Conservation (phyloP, 139 green algal genomes). For the Micromonas commoda region DNA sequence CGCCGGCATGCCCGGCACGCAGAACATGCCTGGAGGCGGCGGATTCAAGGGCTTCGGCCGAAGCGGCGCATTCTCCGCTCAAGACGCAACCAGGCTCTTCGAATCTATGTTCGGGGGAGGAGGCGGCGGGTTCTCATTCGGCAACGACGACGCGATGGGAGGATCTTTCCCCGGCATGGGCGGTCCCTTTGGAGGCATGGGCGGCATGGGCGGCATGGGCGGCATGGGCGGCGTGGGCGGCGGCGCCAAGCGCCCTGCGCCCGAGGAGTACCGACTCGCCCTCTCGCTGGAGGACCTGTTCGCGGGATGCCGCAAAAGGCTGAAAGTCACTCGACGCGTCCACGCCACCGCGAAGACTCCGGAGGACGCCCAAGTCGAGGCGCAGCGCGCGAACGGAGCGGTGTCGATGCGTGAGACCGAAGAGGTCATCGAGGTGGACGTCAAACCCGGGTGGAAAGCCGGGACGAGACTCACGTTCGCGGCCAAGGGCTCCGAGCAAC, state of each 20-base stretch:
- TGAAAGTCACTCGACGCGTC: constrained; percentile 53
- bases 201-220: constrained; percentile 36
- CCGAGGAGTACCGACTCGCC: constrained; percentile 31
- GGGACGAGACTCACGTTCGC: constrained; percentile 89
- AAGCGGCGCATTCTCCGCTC: constrained; percentile 70
- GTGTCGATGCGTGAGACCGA: constrained; percentile 42
- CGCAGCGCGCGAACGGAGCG: constrained; percentile 51
- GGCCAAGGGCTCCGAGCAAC: constrained; percentile 76
- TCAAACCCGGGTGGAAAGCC: constrained; percentile 92
- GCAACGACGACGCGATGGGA: not conserved
- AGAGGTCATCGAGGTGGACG: constrained; percentile 79
- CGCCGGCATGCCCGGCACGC: too few relatives aligned
- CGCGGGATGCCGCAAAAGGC: constrained; percentile 55
- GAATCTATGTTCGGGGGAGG: constrained; percentile 70
- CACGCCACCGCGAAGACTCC: constrained; percentile 38
- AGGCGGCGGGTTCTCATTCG: not conserved
- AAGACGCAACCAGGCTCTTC: too few relatives aligned
- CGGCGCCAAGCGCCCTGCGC: too few relatives aligned
- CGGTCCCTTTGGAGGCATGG: constrained; percentile 34
- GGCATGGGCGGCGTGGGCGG: constrained; percentile 13
- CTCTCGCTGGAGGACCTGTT: constrained; percentile 59
- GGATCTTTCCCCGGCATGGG: constrained; percentile 33
- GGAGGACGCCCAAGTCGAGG: constrained; percentile 55
- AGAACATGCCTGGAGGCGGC: too few relatives aligned
- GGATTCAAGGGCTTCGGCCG: too few relatives aligned